Base-by-base conservation (phyloP, 164 flowering plant genomes). In the Cinnamomum chago region DNA sequence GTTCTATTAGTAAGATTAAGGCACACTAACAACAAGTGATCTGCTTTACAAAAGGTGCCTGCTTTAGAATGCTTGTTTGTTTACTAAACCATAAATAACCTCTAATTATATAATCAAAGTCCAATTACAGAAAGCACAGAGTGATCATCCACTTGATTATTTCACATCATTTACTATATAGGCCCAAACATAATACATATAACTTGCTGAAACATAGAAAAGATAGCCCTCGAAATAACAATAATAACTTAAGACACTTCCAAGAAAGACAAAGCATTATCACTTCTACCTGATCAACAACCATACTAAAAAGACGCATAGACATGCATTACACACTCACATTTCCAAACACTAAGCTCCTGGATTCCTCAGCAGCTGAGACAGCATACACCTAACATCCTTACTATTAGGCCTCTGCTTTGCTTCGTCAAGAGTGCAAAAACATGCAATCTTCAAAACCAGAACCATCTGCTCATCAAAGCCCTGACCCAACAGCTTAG, bases 361-460 rank as follows among this genome's bases (percentile, higher is more conserved):
- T 76, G 73, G 83, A 40, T 82, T 85, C 82, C 81, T 83, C 65
- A 92, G 83, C 65, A 92, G 83, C 71, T 92, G 98, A 47, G 92
- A 70, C 79, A 94, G 78, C 99, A 95, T 95, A 71, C 76, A 55
- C 71, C 93, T 76, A n/a, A 86, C 86, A 27, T 93, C 94, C 82
- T 88, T 93, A 58, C 97, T 92, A 77, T 84, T 87, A n/a, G 99
- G 99, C 89, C 99, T 88, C 79, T 86, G 83, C 76, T 90, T 95
- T 1, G 97, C 88, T 62, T 90, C 87, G 24, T 92, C 96, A 60
- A 87, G 30, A 50, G 97, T 92, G 82, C 99, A 95, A 72, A 92
- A 95, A 76, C 93, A 95, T 65, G 99, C 95, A 73, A 93, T 86
- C 82, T 95, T 95, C 47, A 93, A 83, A 62, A 87, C 93, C 79